phyloP scores from a whole-genome alignment of 441 rosid species.

The Corymbia calophylla region DNA sequence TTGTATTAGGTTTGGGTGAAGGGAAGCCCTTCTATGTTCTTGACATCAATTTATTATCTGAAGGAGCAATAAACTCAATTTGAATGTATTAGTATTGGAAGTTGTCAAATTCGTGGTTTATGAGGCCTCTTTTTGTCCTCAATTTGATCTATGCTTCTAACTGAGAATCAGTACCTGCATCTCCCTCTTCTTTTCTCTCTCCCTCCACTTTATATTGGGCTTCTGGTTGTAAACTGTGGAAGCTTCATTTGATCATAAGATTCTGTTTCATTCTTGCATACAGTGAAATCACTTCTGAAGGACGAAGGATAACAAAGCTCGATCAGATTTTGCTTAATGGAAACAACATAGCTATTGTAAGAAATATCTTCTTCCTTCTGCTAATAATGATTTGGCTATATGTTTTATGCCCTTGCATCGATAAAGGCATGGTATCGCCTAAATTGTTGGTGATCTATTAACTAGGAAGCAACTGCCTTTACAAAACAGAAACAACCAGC shows the following conservation, averaged over 20 bases:
- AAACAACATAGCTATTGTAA: constrained; percentile 91
- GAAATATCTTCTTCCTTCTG: constrained; percentile 3
- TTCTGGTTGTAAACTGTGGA: background rate
- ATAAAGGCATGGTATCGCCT: background rate
- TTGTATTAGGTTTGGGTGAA: accelerated
- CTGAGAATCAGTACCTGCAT: background rate
- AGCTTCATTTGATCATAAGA: background rate
- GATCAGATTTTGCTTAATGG: constrained; percentile 96
- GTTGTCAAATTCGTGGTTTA: background rate
- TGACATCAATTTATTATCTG: background rate
- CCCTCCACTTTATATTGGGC: background rate
- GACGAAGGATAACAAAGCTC: constrained; percentile 88
- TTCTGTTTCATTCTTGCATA: background rate
- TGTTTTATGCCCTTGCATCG: background rate
- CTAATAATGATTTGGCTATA: background rate
- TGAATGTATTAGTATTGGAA: background rate
- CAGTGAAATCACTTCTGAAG: constrained; percentile 94
- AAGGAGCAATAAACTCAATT: background rate
- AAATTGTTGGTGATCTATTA: background rate
- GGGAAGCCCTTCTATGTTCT: background rate
- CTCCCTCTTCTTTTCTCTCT: background rate
- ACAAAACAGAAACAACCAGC: background rate
- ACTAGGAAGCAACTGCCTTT: background rate
- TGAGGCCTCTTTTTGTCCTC: background rate
- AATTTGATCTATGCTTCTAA: background rate